A percentile compares a stretch with the other conserved stretches of the same genome.
Conservation (phyloP, 164 flowering plant genomes). For the Echeveria elegans region DNA sequence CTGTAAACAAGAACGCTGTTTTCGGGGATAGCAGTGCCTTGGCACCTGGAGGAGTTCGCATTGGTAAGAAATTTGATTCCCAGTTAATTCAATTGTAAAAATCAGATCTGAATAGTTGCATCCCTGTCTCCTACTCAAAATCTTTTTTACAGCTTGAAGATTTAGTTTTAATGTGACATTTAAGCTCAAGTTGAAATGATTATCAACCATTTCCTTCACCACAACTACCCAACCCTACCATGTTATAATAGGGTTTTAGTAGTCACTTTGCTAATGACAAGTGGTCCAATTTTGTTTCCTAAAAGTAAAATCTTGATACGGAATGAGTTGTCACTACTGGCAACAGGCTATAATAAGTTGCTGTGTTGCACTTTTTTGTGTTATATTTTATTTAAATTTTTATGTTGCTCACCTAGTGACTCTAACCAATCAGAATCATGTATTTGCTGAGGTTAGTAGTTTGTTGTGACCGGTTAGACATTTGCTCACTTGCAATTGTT, state of each 20-base stretch:
- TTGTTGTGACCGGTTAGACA: not conserved
- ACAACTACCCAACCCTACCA: not conserved
- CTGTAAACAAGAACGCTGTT: slow-evolving; percentile 97
- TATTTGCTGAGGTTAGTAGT: not conserved
- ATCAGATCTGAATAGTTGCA: not conserved
- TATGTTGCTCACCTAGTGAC: not conserved
- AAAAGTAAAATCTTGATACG: not conserved
- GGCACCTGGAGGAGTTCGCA: slow-evolving; percentile 97
- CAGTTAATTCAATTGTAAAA: not conserved
- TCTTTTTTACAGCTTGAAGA: not conserved
- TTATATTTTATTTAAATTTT: not conserved
- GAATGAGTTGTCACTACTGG: not conserved
- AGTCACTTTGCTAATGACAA: not conserved
- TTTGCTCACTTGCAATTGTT: not conserved
- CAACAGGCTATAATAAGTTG: not conserved
- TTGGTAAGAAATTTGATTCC: slow-evolving; percentile 43
- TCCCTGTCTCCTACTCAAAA: not conserved
- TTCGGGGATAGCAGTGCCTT: slow-evolving; percentile 99
- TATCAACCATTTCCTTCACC: not conserved
- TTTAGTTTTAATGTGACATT: not conserved
- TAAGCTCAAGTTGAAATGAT: not conserved
- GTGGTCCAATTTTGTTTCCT: not conserved
- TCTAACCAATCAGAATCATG: not conserved
- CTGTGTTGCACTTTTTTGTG: not conserved
- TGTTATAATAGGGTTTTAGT: not conserved